A percentile compares a stretch with the other conserved stretches of the same genome.
Conservation (phyloP, 1,139 yeast genomes). For the Magnusiomyces starmeri region DNA sequence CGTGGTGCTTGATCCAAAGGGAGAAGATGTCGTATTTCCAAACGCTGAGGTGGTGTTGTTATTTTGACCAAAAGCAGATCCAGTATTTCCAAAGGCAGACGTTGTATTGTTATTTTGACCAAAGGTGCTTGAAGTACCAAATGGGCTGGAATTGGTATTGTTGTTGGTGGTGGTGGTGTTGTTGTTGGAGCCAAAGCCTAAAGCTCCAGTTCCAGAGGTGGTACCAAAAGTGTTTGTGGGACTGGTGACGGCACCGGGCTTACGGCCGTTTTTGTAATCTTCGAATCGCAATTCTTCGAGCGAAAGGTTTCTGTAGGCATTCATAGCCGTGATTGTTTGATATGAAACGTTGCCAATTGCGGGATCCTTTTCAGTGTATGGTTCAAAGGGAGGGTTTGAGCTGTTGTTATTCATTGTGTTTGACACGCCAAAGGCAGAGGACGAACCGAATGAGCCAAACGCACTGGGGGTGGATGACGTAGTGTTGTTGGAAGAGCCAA, state of each 20-base stretch:
- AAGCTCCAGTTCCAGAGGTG: constrained; percentile 1
- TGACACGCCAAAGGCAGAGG: constrained; percentile 26
- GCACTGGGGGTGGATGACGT: constrained; percentile 24
- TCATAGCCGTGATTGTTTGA: constrained; percentile 81
- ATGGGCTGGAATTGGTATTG: constrained; percentile 3
- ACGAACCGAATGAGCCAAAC: constrained; percentile 33
- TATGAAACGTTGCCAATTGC: constrained; percentile 43
- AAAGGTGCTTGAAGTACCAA: constrained; percentile 8
- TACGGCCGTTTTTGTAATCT: constrained; percentile 75
- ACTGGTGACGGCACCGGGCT: constrained; percentile 43
- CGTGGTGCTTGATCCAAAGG: constrained; percentile 5
- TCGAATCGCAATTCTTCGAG: constrained; percentile 83
- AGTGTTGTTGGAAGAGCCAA: constrained; percentile 25
- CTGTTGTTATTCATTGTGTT: constrained; percentile 12
- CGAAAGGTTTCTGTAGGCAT: constrained; percentile 74
- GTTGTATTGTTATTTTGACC: constrained; percentile 1
- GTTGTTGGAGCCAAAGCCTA: constrained; percentile 10
- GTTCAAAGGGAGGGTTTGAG: constrained; percentile 37
- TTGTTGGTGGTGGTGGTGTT: constrained; percentile 7
- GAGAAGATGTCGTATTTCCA: constrained; percentile 2
- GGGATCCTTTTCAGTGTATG: constrained; percentile 74
- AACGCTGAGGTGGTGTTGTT: constrained; percentile 20
- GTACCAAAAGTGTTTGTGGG: constrained; percentile 16
- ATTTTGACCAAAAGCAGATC: constrained; percentile 20
- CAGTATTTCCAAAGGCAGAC: constrained; percentile 7